These are phyloP conservation scores for Drechslera avenae DNA, from an alignment of 2,329 filamentous ascomycete species.

Conservation along the genomic window DNA sequence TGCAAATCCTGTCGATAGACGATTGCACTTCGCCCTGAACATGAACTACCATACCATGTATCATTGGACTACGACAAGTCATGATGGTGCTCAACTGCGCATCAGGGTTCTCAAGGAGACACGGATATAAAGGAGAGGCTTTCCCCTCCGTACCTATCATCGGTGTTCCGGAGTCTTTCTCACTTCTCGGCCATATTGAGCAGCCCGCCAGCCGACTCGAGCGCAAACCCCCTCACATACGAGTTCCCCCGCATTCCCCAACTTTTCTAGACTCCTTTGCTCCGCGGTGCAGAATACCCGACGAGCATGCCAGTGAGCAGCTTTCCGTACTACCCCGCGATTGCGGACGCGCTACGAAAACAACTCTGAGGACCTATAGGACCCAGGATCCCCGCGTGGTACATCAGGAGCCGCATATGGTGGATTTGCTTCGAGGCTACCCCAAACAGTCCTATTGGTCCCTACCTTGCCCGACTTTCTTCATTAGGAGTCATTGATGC, in stretches of 20 bases:
- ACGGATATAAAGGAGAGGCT: slow-evolving; percentile 10
- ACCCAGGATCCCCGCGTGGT: slow-evolving; percentile 28
- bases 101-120: slow-evolving; percentile 12
- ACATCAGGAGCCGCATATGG: slow-evolving; percentile 29
- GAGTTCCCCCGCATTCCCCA: background rate
- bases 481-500: slow-evolving; percentile 6
- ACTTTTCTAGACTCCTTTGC: background rate
- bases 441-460: slow-evolving; percentile 10
- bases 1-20: too few species aligned
- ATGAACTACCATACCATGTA: too few species aligned
- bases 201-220: background rate
- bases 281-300: slow-evolving; percentile 5
- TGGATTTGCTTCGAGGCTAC: slow-evolving; percentile 10
- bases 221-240: too few species aligned
- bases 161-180: background rate
- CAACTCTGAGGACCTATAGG: slow-evolving; percentile 20
- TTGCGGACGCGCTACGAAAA: slow-evolving; percentile 18
- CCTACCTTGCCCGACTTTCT: slow-evolving; percentile 1
- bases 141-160: background rate
- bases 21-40: too few species aligned
- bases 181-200: background rate
- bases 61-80: background rate
- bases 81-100: slow-evolving; percentile 13
- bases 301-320: background rate
- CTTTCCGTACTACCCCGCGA: slow-evolving; percentile 23